Percentiles rank a stretch among this genome's conserved stretches.
These are phyloP conservation scores for Didymella arachidicola DNA, from an alignment of 2,329 filamentous ascomycete species.

Conservation along the genomic window DNA sequence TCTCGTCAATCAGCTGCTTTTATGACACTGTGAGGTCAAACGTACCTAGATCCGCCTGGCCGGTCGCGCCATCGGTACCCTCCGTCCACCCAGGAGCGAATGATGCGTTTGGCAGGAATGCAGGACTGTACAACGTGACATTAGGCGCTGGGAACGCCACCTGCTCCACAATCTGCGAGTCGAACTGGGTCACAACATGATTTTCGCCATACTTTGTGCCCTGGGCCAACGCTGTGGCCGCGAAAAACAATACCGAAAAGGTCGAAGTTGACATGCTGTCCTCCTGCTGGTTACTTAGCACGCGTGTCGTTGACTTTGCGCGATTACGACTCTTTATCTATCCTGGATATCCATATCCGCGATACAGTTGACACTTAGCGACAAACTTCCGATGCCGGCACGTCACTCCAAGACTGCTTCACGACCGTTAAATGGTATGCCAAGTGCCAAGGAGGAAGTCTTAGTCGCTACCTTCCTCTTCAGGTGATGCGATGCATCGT, in stretches of 20 bases:
- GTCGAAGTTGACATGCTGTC: constrained; percentile 16
- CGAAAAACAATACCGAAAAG: constrained; percentile 22
- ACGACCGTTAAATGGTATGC: constrained; percentile 28
- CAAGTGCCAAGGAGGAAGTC: constrained; percentile 28
- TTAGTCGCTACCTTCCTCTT: constrained; percentile 23
- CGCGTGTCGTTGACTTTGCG: not conserved
- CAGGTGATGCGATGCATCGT: constrained; percentile 12
- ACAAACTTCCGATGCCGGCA: constrained; percentile 20
- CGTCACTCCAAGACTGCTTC: constrained; percentile 32
- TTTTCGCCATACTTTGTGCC: constrained; percentile 45
- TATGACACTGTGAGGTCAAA: not conserved
- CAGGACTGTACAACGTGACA: constrained; percentile 42
- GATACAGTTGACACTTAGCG: not conserved
- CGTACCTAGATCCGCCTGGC: constrained; percentile 33
- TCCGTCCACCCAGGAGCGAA: constrained; percentile 40
- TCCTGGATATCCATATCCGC: not conserved
- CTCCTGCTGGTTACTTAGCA: not conserved
- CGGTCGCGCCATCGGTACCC: constrained; percentile 46
- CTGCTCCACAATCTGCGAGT: constrained; percentile 46
- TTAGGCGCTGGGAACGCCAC: constrained; percentile 45
- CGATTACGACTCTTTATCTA: constrained; percentile 11
- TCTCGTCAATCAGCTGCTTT: constrained; percentile 11
- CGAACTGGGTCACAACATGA: constrained; percentile 35
- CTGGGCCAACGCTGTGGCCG: constrained; percentile 29
- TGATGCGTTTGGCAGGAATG: constrained; percentile 38